Evolutionary conservation across 2,329 filamentous ascomycete genomes (phyloP).

Genomic region (Alternaria sp.): DNA sequence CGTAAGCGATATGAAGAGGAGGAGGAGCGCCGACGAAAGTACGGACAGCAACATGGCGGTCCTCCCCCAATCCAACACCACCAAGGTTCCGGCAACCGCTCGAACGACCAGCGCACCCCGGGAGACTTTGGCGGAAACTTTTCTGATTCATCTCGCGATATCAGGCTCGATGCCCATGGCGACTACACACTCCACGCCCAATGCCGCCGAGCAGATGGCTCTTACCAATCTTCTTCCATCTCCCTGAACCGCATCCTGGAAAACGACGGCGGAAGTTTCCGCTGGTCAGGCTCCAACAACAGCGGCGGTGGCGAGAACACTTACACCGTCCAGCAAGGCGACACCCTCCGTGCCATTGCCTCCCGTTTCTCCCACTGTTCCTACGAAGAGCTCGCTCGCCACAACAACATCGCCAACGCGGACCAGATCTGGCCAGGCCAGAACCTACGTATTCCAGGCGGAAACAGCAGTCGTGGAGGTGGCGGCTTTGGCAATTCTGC

Average conservation of each 20-base stretch:
- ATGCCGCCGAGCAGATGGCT: conserved; percentile 34
- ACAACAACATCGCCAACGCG: conserved; percentile 37
- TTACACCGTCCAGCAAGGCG: conserved; percentile 37
- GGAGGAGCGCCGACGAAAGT: conserved; percentile 21
- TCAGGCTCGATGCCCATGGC: conserved; percentile 36
- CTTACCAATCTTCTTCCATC: conserved; percentile 32
- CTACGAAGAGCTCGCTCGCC: conserved; percentile 34
- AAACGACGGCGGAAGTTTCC: conserved; percentile 37
- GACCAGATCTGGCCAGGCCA: conserved; percentile 42
- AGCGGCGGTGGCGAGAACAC: conserved; percentile 17
- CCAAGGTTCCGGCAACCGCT: background rate
- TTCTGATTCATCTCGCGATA: conserved; percentile 31
- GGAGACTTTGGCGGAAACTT: conserved; percentile 38
- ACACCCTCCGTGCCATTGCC: conserved; percentile 39
- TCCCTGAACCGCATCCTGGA: conserved; percentile 32
- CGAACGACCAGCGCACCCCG: conserved; percentile 16
- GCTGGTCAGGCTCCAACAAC: conserved; percentile 31
- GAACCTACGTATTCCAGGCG: conserved; percentile 34
- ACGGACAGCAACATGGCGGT: conserved; percentile 17
- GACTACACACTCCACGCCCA: conserved; percentile 39
- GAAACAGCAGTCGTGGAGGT: conserved; percentile 22
- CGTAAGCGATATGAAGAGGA: conserved; percentile 24
- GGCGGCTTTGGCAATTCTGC: conserved; percentile 30
- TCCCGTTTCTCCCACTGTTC: conserved; percentile 33
- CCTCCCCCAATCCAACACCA: conserved; percentile 11